A percentile compares a stretch with the other conserved stretches of the same genome.
phyloP scores from a whole-genome alignment of 495 filamentous ascomycete genomes.

The Penicillium antarcticum region DNA sequence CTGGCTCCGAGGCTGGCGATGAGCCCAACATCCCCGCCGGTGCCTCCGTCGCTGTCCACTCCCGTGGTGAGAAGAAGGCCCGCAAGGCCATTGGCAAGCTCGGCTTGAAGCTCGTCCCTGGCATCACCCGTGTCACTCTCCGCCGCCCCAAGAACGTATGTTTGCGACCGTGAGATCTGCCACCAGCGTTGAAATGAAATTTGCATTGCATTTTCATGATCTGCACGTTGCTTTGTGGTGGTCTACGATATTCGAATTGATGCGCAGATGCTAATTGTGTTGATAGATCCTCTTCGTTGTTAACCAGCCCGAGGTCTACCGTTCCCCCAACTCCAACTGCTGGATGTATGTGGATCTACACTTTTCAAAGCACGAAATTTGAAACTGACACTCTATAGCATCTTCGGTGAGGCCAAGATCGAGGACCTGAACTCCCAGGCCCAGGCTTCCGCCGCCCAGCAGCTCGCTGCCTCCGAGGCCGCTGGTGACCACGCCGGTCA shows the following conservation, averaged over 20 bases:
- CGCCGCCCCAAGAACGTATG: conserved; percentile 95
- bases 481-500: conserved; percentile 76
- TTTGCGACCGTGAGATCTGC: conserved; percentile 8
- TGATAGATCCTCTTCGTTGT: conserved; percentile 95
- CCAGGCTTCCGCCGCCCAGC: conserved; percentile 88
- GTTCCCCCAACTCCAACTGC: conserved; percentile 95
- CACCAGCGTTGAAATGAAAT: not conserved
- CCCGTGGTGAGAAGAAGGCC: conserved; percentile 99
- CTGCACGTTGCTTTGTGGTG: no score
- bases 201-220: no score
- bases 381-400: conserved; percentile 52
- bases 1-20: conserved; percentile 71
- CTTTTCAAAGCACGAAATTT: not conserved
- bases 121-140: conserved; percentile 97
- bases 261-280: not conserved
- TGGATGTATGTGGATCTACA: conserved; percentile 74
- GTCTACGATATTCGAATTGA: no score
- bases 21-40: conserved; percentile 76
- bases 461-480: conserved; percentile 76
- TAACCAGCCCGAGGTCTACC: conserved; percentile 99
- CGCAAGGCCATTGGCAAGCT: conserved; percentile 98
- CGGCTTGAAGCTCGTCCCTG: conserved; percentile 90
- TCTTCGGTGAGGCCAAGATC: conserved; percentile 99
- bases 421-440: conserved; percentile 98
- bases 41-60: conserved; percentile 86